A percentile compares a stretch with the other conserved stretches of the same genome.
Conservation (phyloP, 2,329 filamentous ascomycete genomes). For the Cercospora citrullina region DNA sequence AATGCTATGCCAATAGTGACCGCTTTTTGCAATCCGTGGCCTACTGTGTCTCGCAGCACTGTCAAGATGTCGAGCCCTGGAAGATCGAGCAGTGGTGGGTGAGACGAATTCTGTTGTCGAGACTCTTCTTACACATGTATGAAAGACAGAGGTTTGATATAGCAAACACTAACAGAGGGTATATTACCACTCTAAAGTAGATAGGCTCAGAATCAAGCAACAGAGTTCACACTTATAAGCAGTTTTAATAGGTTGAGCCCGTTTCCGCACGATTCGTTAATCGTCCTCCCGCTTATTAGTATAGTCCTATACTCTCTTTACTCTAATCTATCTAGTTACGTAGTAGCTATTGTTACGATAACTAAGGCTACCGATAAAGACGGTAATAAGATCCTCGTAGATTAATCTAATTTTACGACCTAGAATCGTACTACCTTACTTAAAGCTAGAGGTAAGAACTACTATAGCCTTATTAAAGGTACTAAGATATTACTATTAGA, state of each 20-base stretch:
- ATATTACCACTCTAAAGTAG: neutral
- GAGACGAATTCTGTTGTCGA: slow-evolving; percentile 3
- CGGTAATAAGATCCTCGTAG: too few relatives aligned
- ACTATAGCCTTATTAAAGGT: too few relatives aligned
- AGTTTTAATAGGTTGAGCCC: slow-evolving; percentile 32
- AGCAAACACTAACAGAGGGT: neutral
- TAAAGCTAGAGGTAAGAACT: too few relatives aligned
- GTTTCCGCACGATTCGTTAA: too few relatives aligned
- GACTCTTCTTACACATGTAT: neutral
- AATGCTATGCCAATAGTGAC: slow-evolving; percentile 36
- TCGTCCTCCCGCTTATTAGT: too few relatives aligned
- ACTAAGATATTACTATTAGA: too few relatives aligned
- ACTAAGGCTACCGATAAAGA: too few relatives aligned
- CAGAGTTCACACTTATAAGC: neutral
- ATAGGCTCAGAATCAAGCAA: neutral
- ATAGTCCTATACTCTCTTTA: too few relatives aligned
- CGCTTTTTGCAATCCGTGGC: slow-evolving; percentile 36
- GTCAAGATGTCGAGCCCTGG: slow-evolving; percentile 28
- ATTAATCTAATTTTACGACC: too few relatives aligned
- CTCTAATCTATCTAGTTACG: too few relatives aligned
- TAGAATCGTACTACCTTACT: too few relatives aligned
- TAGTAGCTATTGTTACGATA: too few relatives aligned
- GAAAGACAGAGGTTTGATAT: neutral
- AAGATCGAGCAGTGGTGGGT: slow-evolving; percentile 37
- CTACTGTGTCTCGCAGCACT: slow-evolving; percentile 35